Evolutionary conservation across 345 rosid species (phyloP), one percentile per base, ranked within the genome.

Genomic region (Boechera divaricarpa): DNA sequence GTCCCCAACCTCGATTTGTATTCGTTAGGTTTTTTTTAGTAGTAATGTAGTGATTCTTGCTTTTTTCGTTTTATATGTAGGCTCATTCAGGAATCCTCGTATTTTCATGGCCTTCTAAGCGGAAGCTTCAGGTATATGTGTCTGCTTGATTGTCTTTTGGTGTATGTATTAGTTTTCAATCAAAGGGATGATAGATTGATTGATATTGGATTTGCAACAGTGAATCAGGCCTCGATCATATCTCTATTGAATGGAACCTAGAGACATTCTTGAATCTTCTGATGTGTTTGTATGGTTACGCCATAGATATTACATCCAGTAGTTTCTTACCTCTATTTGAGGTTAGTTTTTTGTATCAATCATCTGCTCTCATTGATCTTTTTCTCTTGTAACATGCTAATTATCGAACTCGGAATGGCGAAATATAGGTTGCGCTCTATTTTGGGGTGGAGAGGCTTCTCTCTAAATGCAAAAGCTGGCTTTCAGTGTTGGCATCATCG

Each of bases 381-480:
- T 16, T 49, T 6, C 35, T 64, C 70, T 15, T 41, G 66, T 72
- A 41, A 61, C 36, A 18, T 71, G 28, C 56, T 39, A 47, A 29
- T 57, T 54, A 7, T n/a, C 6, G 4, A 66, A 51, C 3, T 32
- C 6, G 26, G 33, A 10, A 10, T 29, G 60, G 47, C 5, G 24
- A 28, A 44, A 10, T 53, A 61, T 45, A 90, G 92, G 88, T 77
- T 77, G 90, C 92, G 10, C 88, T 90, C 74, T 90, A 75, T 78
- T 90, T 86, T 77, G 95, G 95, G 4, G 90, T 77, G 51, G 90
- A 86, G 76, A 73, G 16, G 73, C 92, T 88, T 81, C 83, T 88
- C 41, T 42, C 51, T 57, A 79, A 76, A 73, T 85, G 89, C 75
- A 84, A 80, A 69, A 69, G 16, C 76, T 88, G 92, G 88, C 69